Base-by-base conservation (phyloP, 2,329 filamentous ascomycete species). In the Dendrostoma leiphaemia region DNA sequence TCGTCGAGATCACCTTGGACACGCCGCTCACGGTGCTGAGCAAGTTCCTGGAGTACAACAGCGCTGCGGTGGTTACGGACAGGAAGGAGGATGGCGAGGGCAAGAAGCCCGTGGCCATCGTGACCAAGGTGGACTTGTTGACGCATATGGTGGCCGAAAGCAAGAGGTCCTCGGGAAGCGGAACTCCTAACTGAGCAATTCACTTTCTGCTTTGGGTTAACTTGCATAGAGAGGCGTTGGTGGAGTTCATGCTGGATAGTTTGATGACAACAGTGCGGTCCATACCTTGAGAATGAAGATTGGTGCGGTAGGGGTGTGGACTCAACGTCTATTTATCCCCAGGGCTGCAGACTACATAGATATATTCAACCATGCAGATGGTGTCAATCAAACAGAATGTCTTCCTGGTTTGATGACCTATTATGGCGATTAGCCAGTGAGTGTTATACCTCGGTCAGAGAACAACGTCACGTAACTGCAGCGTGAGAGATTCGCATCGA, bases 11-110 rank as follows among this genome's bases (percentile, higher is more conserved):
- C 67, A 97, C 94, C 6, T 78, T 89, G 68, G 90, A 97, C 61
- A 99, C 94, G 1, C 88, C 89, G 3, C 79, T 99, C 35, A 83
- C 82, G 44, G 86, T 89, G 41, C 79, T 99, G 51, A 93, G 91
- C 76, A 86, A 89, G 65, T 99, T 99, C 74, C 91, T 97, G 61
- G 91, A 97, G 74, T 97, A 94, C 91, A 97, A 99, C 73, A 94
- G 89, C 62, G 93, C 94, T 0, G 94, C 94, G 0, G 85, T 99
- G 46, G 91, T 99, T 3, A 99, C 93, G 0, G 92, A 97, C 70
- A 80, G 83, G 62, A 75, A 76, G 12, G 74, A 74, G 37, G 80
- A 81, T 54, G 74, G 77, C 51, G 72, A 78, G 56, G 82, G 65
- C n/a, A 70, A 83, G 52, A 95, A 90, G 77, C 91, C 95, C 1